phyloP scores from a whole-genome alignment of 305 asterid genomes.

The Galium porrigens region DNA sequence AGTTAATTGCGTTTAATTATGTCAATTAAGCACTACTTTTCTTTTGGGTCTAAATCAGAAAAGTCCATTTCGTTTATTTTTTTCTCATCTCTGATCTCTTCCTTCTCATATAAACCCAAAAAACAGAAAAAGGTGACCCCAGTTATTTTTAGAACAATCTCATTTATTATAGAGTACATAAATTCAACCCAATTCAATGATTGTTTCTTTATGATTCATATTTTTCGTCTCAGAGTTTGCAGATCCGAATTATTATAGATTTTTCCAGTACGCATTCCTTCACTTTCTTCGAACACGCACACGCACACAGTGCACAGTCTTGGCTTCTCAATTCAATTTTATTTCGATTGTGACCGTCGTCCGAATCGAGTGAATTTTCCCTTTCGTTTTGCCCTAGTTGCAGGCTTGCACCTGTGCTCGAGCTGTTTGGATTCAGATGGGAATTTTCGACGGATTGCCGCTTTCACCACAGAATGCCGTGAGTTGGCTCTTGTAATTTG shows the following conservation, averaged over 20 bases:
- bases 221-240: constrained; percentile 11
- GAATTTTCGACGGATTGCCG: constrained; percentile 82
- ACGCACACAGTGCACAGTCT: not conserved
- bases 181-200: constrained; percentile 9
- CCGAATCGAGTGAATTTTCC: not conserved
- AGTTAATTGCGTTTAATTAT: not conserved
- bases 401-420: constrained; percentile 27
- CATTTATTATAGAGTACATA: not conserved
- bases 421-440: constrained; percentile 52
- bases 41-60: constrained; percentile 2
- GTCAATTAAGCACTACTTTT: not conserved
- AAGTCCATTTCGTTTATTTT: not conserved
- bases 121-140: not conserved
- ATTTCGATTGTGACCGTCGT: not conserved
- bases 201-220: constrained; percentile 11
- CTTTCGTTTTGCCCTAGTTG: constrained; percentile 11
- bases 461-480: constrained; percentile 76
- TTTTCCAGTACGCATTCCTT: not conserved
- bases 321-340: not conserved
- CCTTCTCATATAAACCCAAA: not conserved
- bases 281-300: not conserved
- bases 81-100: constrained; percentile 2
- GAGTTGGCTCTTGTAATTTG: constrained; percentile 21
- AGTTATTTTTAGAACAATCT: not conserved
- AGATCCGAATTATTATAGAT: constrained; percentile 15